Evolutionary conservation across 1,284 basidiomycete genomes (phyloP).

Genomic region (Boletus sp.): DNA sequence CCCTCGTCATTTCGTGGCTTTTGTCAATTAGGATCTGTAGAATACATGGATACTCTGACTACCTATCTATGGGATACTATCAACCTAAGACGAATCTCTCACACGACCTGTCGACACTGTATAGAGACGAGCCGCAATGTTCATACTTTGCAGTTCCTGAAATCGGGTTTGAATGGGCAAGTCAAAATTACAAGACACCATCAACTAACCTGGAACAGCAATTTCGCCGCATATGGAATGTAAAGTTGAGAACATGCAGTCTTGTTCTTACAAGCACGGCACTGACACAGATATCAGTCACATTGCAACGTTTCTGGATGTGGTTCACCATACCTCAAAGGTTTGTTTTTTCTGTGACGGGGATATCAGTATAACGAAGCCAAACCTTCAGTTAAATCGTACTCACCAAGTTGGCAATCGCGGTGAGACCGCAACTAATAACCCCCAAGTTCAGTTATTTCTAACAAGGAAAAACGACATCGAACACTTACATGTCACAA

Average conservation of each 20-base stretch:
- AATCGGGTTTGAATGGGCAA: slow-evolving; percentile 4
- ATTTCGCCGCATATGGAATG: slow-evolving; percentile 89
- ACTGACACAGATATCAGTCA: slow-evolving; percentile 37
- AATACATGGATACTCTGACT: slow-evolving; percentile 38
- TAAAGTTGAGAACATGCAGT: slow-evolving; percentile 88
- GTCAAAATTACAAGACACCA: not conserved
- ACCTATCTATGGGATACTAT: not conserved
- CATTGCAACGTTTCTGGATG: not conserved
- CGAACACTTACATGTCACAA: slow-evolving; percentile 80
- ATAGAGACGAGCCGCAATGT: slow-evolving; percentile 81
- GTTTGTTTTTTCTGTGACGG: slow-evolving; percentile 74
- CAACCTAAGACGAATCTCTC: slow-evolving; percentile 44
- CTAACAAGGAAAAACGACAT: not conserved
- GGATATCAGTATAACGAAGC: slow-evolving; percentile 8
- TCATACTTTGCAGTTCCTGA: slow-evolving; percentile 88
- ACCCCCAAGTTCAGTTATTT: slow-evolving; percentile 8
- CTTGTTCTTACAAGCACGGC: slow-evolving; percentile 92
- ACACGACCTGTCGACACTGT: slow-evolving; percentile 80
- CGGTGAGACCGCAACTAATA: slow-evolving; percentile 88
- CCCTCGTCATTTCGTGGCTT: not conserved
- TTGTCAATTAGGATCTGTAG: slow-evolving; percentile 43
- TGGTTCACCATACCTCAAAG: slow-evolving; percentile 53
- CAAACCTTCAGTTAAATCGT: not conserved
- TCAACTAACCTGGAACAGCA: slow-evolving; percentile 78
- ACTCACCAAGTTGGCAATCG: slow-evolving; percentile 86